These are phyloP conservation scores for Colletotrichum ledebouriae DNA, from an alignment of 2,329 filamentous ascomycete genomes.

Conservation along the genomic window DNA sequence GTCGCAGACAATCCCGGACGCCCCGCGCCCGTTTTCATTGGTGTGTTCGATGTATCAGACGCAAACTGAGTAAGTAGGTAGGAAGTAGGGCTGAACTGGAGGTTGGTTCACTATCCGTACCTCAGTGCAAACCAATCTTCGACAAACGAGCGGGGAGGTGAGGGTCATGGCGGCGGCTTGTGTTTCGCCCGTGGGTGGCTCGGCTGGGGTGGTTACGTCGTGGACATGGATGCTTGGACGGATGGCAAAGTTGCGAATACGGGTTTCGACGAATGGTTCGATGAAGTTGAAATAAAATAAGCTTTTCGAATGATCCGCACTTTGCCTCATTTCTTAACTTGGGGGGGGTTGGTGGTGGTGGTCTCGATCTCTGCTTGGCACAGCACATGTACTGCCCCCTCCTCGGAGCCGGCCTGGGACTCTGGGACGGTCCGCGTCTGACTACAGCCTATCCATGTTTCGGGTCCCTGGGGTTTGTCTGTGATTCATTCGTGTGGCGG, in stretches of 20 bases:
- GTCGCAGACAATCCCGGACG: slow-evolving; percentile 5
- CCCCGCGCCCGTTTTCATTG: slow-evolving; percentile 3
- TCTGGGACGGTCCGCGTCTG: slow-evolving; percentile 15
- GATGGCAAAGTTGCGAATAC: not conserved
- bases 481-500: not conserved
- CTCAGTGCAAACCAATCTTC: not conserved
- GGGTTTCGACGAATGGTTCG: slow-evolving; percentile 14
- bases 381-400: not conserved
- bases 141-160: not conserved
- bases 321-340: slow-evolving; percentile 10
- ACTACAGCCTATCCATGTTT: slow-evolving; percentile 6
- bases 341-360: not conserved
- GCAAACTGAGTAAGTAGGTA: not conserved
- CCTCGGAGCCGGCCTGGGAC: slow-evolving; percentile 10
- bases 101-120: not conserved
- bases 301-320: slow-evolving; percentile 25
- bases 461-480: not conserved
- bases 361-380: slow-evolving; percentile 16
- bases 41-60: slow-evolving; percentile 18
- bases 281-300: slow-evolving; percentile 21
- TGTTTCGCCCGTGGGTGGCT: slow-evolving; percentile 23
- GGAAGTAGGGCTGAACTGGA: slow-evolving; percentile 20
- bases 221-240: not conserved
- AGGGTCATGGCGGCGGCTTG: slow-evolving; percentile 30
- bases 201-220: slow-evolving; percentile 15